Conservation (phyloP, 208 protist genomes). For the Trypanosoma avium region DNA sequence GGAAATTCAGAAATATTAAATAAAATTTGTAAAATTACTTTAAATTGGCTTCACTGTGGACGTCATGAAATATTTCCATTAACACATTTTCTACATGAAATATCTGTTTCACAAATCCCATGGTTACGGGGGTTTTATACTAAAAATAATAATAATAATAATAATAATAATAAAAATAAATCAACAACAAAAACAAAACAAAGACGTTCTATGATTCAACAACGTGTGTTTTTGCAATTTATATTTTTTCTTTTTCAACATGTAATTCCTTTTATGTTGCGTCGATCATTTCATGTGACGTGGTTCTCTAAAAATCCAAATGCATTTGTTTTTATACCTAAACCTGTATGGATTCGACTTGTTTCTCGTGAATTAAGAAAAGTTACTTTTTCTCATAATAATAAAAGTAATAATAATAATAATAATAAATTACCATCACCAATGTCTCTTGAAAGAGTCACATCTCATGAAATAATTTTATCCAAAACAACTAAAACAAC, state of each 20-base stretch:
- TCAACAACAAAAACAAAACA: too few relatives aligned
- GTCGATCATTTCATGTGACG: conserved; percentile 58
- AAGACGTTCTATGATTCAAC: conserved; percentile 57
- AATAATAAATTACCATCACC: neutral
- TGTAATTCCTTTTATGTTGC: conserved; percentile 57
- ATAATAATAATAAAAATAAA: too few relatives aligned
- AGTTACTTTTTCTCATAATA: conserved; percentile 8
- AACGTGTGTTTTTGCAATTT: conserved; percentile 68
- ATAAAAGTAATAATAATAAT: neutral
- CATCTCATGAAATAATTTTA: conserved; percentile 1
- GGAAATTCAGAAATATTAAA: conserved; percentile 33
- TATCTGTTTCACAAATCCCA: conserved; percentile 56
- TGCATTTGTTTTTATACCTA: conserved; percentile 54
- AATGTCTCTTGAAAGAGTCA: conserved; percentile 17
- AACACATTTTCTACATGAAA: conserved; percentile 48
- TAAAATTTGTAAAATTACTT: conserved; percentile 29
- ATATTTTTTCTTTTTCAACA: conserved; percentile 67
- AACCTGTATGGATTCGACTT: conserved; percentile 47
- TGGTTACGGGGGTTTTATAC: conserved; percentile 68
- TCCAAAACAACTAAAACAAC: neutral
- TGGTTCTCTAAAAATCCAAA: conserved; percentile 50
- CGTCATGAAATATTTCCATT: conserved; percentile 43
- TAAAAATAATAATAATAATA: neutral
- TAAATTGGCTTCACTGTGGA: conserved; percentile 50
- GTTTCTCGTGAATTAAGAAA: conserved; percentile 42